These are phyloP conservation scores for Yamadazyma endophytica DNA, from an alignment of 805 yeast species.

Conservation along the genomic window DNA sequence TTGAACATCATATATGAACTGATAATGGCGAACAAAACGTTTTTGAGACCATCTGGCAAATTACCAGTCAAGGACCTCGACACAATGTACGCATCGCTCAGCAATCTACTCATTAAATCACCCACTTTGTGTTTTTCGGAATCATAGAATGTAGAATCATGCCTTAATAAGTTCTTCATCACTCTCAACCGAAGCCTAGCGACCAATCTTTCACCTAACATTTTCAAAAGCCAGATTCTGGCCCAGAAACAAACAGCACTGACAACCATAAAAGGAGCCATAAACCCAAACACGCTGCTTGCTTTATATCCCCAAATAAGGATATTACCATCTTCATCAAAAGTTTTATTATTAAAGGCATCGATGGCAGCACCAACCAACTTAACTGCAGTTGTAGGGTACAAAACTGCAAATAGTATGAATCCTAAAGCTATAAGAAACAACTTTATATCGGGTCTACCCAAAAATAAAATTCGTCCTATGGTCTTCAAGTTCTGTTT, in stretches of 20 bases:
- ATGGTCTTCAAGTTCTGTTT: constrained; percentile 32
- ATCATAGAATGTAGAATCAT: constrained; percentile 40
- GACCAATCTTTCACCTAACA: constrained; percentile 41
- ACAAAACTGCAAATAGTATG: constrained; percentile 40
- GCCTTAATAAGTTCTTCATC: constrained; percentile 39
- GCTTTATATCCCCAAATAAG: constrained; percentile 43
- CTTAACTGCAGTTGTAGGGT: constrained; percentile 41
- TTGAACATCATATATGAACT: constrained; percentile 42
- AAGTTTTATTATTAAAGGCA: constrained; percentile 31
- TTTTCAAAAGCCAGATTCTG: constrained; percentile 37
- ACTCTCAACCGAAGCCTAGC: constrained; percentile 38
- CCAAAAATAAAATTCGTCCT: constrained; percentile 33
- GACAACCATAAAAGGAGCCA: constrained; percentile 42
- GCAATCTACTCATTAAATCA: constrained; percentile 40
- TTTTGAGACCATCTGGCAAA: constrained; percentile 43
- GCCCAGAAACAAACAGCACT: constrained; percentile 46
- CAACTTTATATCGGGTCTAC: constrained; percentile 34
- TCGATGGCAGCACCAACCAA: constrained; percentile 42
- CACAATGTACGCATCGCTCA: constrained; percentile 45
- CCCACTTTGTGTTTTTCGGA: constrained; percentile 43
- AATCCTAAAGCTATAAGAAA: constrained; percentile 38
- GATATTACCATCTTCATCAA: constrained; percentile 36
- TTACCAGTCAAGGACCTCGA: constrained; percentile 40
- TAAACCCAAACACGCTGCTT: constrained; percentile 34
- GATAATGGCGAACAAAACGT: constrained; percentile 37